phyloP scores from a whole-genome alignment of 495 filamentous ascomycete genomes.

The Aspergillus affinis region DNA sequence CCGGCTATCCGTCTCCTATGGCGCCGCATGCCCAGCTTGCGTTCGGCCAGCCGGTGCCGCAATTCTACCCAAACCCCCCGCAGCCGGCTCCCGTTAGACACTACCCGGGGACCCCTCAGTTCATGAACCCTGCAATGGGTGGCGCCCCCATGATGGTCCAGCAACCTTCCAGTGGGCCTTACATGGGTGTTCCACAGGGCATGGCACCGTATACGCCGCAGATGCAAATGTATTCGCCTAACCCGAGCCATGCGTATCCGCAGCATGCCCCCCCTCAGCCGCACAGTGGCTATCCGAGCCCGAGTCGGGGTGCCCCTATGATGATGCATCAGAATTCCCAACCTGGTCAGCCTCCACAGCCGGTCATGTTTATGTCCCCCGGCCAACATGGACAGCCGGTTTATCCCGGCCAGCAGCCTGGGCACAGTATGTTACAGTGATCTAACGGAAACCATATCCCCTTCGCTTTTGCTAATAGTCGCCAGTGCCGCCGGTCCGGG shows the following conservation, averaged over 20 bases:
- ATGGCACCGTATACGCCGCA: slow-evolving; percentile 62
- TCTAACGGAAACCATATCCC: not conserved
- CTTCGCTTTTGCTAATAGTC: slow-evolving; percentile 26
- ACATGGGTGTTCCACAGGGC: slow-evolving; percentile 52
- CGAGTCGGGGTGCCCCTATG: slow-evolving; percentile 72
- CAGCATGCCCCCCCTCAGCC: slow-evolving; percentile 61
- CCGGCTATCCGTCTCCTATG: slow-evolving; percentile 71
- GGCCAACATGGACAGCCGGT: slow-evolving; percentile 67
- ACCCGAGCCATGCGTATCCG: slow-evolving; percentile 64
- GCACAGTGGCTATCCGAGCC: slow-evolving; percentile 80
- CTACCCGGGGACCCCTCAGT: slow-evolving; percentile 57
- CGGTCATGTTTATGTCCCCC: slow-evolving; percentile 65
- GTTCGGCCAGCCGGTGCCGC: slow-evolving; percentile 71
- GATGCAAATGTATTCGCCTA: slow-evolving; percentile 74
- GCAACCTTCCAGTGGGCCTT: slow-evolving; percentile 60
- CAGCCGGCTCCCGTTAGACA: slow-evolving; percentile 43
- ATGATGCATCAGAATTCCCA: slow-evolving; percentile 84
- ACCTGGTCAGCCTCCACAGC: slow-evolving; percentile 61
- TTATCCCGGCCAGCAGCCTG: slow-evolving; percentile 61
- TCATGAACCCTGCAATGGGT: slow-evolving; percentile 62
- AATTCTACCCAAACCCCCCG: slow-evolving; percentile 66
- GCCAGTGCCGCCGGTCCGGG: slow-evolving; percentile 58
- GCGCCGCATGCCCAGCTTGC: slow-evolving; percentile 64
- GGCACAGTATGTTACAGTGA: slow-evolving; percentile 60
- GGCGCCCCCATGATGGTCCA: slow-evolving; percentile 78